Percentiles rank a stretch among this genome's conserved stretches.
These are phyloP conservation scores for Mortierella sp. DNA, from an alignment of 371 early-diverging fungal genomes.

Conservation along the genomic window DNA sequence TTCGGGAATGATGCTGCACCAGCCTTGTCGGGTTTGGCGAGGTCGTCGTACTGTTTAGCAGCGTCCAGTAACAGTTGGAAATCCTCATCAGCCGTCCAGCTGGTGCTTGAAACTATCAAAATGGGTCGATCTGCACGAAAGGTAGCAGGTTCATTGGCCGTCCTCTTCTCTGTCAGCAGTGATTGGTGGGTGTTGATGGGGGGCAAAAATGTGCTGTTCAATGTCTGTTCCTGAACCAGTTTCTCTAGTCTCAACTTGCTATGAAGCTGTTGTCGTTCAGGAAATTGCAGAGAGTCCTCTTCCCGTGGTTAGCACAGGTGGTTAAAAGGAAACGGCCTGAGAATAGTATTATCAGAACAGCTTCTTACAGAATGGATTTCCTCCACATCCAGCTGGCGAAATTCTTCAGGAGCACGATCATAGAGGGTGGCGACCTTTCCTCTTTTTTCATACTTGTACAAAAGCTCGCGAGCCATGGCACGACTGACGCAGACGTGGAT, in stretches of 20 bases:
- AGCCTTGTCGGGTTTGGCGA: slow-evolving; percentile 32
- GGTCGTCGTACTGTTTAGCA: slow-evolving; percentile 70
- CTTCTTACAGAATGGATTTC: slow-evolving; percentile 69
- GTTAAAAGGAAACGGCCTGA: background rate
- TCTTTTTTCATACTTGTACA: slow-evolving; percentile 67
- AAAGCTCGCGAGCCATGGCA: slow-evolving; percentile 81
- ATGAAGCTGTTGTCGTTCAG: slow-evolving; percentile 48
- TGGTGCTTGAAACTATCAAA: slow-evolving; percentile 90
- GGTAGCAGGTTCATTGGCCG: slow-evolving; percentile 33
- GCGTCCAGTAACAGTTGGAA: slow-evolving; percentile 85
- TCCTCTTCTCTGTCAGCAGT: slow-evolving; percentile 58
- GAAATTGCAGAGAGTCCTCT: background rate
- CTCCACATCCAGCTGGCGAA: slow-evolving; percentile 63
- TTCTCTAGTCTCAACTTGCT: slow-evolving; percentile 55
- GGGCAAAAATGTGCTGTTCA: slow-evolving; percentile 45
- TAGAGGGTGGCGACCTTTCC: slow-evolving; percentile 76
- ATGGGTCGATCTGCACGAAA: slow-evolving; percentile 69
- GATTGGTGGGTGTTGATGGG: slow-evolving; percentile 52
- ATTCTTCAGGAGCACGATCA: slow-evolving; percentile 79
- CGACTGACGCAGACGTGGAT: slow-evolving; percentile 91
- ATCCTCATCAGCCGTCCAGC: slow-evolving; percentile 97
- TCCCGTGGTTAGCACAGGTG: background rate
- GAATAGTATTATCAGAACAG: background rate
- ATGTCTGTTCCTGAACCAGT: slow-evolving; percentile 55
- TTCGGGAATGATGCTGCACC: slow-evolving; percentile 57